Evolutionary conservation across 2,329 filamentous ascomycete genomes (phyloP), one percentile per base, ranked within the genome.

Genomic region (Alternaria panax): DNA sequence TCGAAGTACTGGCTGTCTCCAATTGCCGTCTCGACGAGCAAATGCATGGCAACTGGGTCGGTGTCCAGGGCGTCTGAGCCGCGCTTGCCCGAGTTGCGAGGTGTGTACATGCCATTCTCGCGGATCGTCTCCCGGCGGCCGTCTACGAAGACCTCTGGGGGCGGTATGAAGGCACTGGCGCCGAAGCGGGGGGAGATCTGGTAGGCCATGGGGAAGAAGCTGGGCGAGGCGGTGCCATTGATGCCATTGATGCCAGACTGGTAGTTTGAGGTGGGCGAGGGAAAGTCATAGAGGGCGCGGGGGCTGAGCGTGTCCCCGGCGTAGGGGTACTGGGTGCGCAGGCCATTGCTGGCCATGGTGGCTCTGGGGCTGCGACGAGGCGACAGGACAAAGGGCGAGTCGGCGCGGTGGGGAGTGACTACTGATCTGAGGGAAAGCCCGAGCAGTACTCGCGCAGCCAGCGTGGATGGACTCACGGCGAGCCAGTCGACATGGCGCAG

Each of bases 21-120:
- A 60, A 99, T 87, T 20, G 95, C 95, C 20, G 92, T 98, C 81
- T 98, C 94, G 62, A 95, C 93, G 59, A 99, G 86, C 46, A 99
- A 82, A 77, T 98, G 96, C 76, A 97, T 89, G 69, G 93, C 90
- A 43, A 99, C 84, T 0, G 85, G 84, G 69, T 89, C 87, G 65
- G 80, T 83, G 59, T 74, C 70, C 38, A 77, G 64, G 32, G 65
- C 60, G 9, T 73, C 74, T 16, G 75, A 75, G 58, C 64, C 68
- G 11, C 75, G 70, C 50, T 75, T 70, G 25, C 68, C 60, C 20
- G 68, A 63, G 24, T 69, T 69, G 59, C 71, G 76, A 18, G 71
- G 66, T 16, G 66, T 69, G 58, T 76, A 73, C 9, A 62, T 50
- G 52, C 70, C 72, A 28, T 67, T 67, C 40, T 70, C 70, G 51